Evolutionary conservation across 805 yeast genomes (phyloP), one percentile per base, ranked within the genome.

Genomic region (Yarrowia hollandica): DNA sequence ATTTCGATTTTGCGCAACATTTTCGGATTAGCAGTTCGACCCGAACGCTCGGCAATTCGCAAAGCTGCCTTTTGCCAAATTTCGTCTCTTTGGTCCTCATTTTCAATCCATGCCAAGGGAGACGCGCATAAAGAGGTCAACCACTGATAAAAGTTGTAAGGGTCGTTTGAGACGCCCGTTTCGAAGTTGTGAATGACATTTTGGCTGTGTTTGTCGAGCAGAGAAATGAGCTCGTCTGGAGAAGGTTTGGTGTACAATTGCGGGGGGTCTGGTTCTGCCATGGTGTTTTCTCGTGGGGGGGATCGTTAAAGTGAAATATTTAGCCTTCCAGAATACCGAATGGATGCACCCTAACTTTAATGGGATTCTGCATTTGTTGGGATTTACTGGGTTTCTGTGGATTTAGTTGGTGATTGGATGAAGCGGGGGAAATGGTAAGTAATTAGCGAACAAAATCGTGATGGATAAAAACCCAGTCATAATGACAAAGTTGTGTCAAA

Each of bases 1-100:
- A 88, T 69, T 9, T 73, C 70, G 28, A 92, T 82, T 39, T 75
- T 77, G 46, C 98, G 74, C 2, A 77, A 73, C 64, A 86, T 78
- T 19, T 83, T 81, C 0, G 97, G 95, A 58, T 82, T 84, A 0
- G 96, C 94, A 0, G 91, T 82, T 42, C 96, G 75, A 2, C 97
- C 97, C 65, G 95, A 86, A 61, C 83, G 83, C 63, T 89, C 94
- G 0, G 96, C 81, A 22, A 92, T 77, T 39, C 96, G 70, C 19
- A 76, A 65, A 15, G 95, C 79, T 0, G 94, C 83, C 55, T 77
- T 70, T 26, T 80, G 77, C 62, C 82, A 71, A 11, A 91, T 75
- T 3, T 67, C 55, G 16, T 71, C 73, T 25, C 63, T 35, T 4
- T 18, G 31, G 61, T 67, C 67, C 0, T 70, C 75, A 2, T 69